phyloP scores from a whole-genome alignment of 306 rosid genomes.

The Ceratonia siliqua region DNA sequence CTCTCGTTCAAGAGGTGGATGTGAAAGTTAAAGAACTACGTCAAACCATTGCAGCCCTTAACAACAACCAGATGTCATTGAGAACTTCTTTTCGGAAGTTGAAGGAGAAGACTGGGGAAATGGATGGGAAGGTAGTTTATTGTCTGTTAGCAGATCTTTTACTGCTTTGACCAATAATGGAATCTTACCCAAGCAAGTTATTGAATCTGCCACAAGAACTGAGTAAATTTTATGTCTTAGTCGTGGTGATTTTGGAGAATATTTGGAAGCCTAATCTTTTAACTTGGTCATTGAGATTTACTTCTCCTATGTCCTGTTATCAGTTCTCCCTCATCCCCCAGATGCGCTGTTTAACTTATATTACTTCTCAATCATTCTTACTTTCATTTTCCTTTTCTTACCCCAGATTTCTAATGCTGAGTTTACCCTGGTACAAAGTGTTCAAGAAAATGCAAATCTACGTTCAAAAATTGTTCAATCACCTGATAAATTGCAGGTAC shows the following conservation, averaged over 20 bases:
- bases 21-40: constrained; percentile 69
- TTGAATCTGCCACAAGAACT: neutral
- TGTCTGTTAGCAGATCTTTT: constrained; percentile 10
- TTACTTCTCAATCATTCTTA: constrained; percentile 7
- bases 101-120: constrained; percentile 68
- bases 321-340: neutral
- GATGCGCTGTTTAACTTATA: neutral
- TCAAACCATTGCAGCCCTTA: constrained; percentile 65
- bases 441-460: constrained; percentile 75
- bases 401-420: constrained; percentile 78
- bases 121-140: constrained; percentile 73
- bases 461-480: constrained; percentile 82
- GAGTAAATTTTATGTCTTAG: neutral
- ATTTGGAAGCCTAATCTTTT: constrained; percentile 2
- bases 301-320: neutral
- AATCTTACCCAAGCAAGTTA: neutral
- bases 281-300: neutral
- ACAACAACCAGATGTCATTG: constrained; percentile 65
- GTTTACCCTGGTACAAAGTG: constrained; percentile 66
- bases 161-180: neutral
- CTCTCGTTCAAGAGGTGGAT: constrained; percentile 75
- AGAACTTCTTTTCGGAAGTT: constrained; percentile 57
- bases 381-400: constrained; percentile 2
- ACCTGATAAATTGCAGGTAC: constrained; percentile 90
- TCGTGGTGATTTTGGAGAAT: constrained; percentile 4